phyloP scores from a whole-genome alignment of 1,284 basidiomycete genomes.

The Papiliotrema fonsecae region DNA sequence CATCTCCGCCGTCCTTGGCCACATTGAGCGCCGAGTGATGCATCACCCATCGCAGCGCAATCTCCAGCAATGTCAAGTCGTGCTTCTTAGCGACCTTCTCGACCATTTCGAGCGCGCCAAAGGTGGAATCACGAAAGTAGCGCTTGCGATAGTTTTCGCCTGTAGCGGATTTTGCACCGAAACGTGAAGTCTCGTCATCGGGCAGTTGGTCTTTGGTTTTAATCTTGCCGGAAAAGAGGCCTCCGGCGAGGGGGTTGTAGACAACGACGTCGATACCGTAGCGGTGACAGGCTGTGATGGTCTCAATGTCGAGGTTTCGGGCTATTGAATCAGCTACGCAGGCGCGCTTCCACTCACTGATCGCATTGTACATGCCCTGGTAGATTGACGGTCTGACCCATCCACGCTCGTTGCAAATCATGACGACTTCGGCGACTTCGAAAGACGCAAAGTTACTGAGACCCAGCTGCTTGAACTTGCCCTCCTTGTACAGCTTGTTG shows the following conservation, averaged over 20 bases:
- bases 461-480: conserved; percentile 53
- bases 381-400: conserved; percentile 58
- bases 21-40: conserved; percentile 50
- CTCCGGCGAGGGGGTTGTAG: conserved; percentile 56
- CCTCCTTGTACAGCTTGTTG: conserved; percentile 54
- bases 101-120: conserved; percentile 51
- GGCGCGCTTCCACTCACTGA: conserved; percentile 17
- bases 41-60: conserved; percentile 40
- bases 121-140: conserved; percentile 52
- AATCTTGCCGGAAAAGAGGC: conserved; percentile 53
- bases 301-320: conserved; percentile 55
- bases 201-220: conserved; percentile 34
- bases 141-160: conserved; percentile 50
- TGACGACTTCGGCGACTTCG: conserved; percentile 51
- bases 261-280: conserved; percentile 56
- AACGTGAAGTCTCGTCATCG: conserved; percentile 23
- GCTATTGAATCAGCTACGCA: conserved; percentile 3
- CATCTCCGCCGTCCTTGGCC: conserved; percentile 19
- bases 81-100: conserved; percentile 49
- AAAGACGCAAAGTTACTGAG: conserved; percentile 53
- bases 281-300: conserved; percentile 58
- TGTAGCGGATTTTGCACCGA: conserved; percentile 11
- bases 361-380: conserved; percentile 55
- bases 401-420: conserved; percentile 20
- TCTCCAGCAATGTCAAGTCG: conserved; percentile 33